Evolutionary conservation across 2,329 filamentous ascomycete genomes (phyloP).

Genomic region (Cladosporium sp.): DNA sequence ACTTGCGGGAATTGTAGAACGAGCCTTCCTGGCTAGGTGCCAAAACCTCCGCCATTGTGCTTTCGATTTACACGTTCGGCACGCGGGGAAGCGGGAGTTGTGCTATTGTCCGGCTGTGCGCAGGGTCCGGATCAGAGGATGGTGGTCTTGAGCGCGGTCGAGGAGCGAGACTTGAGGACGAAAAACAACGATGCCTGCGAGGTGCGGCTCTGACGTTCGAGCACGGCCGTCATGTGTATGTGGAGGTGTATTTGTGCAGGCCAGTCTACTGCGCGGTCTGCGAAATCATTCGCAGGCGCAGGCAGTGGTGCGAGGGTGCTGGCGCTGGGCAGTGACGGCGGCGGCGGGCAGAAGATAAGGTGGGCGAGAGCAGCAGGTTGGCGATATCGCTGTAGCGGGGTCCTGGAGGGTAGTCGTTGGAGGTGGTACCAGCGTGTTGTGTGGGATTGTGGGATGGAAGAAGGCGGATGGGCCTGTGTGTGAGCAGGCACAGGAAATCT

Average conservation of each 20-base stretch:
- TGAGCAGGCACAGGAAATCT: neutral
- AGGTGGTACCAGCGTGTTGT: neutral
- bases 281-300: neutral
- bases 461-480: neutral
- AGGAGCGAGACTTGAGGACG: conserved; percentile 10
- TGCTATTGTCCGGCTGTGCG: conserved; percentile 3
- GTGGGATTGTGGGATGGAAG: conserved; percentile 2
- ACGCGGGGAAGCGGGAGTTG: neutral
- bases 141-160: conserved; percentile 11
- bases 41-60: conserved; percentile 11
- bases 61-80: neutral
- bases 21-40: conserved; percentile 7
- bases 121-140: neutral
- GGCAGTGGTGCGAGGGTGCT: neutral
- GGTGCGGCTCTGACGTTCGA: conserved; percentile 6
- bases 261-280: conserved; percentile 1
- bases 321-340: no score
- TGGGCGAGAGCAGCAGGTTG: neutral
- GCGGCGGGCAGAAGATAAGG: neutral
- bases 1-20: conserved; percentile 12
- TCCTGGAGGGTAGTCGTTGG: neutral
- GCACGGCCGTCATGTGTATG: conserved; percentile 10
- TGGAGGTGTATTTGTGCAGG: neutral
- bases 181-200: conserved; percentile 9
- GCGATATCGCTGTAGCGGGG: neutral